Percentiles rank a stretch among this genome's conserved stretches.
Evolutionary conservation across 1,139 yeast species (phyloP).

Genomic region (Kodamaea sp.): DNA sequence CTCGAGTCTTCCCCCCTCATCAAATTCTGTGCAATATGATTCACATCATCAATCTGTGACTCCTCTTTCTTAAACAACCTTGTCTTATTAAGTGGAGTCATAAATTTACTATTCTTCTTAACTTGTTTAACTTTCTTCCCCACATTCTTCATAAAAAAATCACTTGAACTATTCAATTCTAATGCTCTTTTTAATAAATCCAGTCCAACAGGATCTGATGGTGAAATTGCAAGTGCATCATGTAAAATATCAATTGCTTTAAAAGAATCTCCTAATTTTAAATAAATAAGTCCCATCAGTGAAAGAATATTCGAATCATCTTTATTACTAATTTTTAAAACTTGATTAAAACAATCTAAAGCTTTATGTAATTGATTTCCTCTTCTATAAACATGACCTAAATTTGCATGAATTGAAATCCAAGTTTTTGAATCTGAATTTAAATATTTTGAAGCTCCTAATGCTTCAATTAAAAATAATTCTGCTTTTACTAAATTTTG

Average conservation of each 20-base stretch:
- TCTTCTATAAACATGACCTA: conserved; percentile 87
- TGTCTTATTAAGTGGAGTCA: conserved; percentile 23
- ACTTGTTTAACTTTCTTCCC: conserved; percentile 14
- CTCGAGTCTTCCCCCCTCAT: conserved; percentile 53
- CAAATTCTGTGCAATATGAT: conserved; percentile 37
- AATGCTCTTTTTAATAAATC: conserved; percentile 80
- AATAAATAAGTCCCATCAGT: conserved; percentile 78
- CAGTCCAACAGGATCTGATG: conserved; percentile 79
- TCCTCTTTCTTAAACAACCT: conserved; percentile 11
- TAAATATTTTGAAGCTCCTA: conserved; percentile 62
- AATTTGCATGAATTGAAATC: conserved; percentile 81
- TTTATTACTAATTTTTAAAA: conserved; percentile 61
- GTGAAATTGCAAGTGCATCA: conserved; percentile 73
- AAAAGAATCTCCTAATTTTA: conserved; percentile 61
- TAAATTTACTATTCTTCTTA: conserved; percentile 9
- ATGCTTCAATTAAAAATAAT: conserved; percentile 65
- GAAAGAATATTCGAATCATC: conserved; percentile 73
- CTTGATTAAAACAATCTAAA: conserved; percentile 71
- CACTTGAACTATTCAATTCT: conserved; percentile 51
- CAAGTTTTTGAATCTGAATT: conserved; percentile 82
- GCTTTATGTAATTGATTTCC: conserved; percentile 63
- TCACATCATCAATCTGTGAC: conserved; percentile 22
- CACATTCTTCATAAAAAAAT: conserved; percentile 23
- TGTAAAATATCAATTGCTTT: conserved; percentile 78
- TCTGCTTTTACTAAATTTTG: conserved; percentile 69